These are phyloP conservation scores for Polysphondylium violaceum DNA, from an alignment of 78 protist genomes.

Conservation along the genomic window DNA sequence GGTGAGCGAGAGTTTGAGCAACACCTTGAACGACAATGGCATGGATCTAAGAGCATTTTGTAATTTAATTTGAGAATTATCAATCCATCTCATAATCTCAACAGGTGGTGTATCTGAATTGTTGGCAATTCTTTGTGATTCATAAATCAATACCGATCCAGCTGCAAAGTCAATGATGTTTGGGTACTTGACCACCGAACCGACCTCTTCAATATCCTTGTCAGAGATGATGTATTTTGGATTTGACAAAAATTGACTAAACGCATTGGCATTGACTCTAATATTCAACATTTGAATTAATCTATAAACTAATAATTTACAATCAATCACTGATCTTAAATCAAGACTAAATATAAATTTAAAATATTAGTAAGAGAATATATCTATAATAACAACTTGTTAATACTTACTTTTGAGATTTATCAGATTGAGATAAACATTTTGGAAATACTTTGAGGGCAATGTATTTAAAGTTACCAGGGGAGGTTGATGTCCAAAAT, in stretches of 20 bases:
- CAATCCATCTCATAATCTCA: conserved; percentile 42
- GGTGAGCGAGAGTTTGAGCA: not conserved
- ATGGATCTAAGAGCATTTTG: conserved; percentile 31
- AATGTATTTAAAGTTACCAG: conserved; percentile 39
- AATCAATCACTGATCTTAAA: conserved; percentile 23
- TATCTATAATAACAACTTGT: too few relatives aligned
- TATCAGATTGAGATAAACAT: conserved; percentile 21
- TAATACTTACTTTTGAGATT: too few relatives aligned
- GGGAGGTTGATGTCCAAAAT: conserved; percentile 14
- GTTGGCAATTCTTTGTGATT: conserved; percentile 16
- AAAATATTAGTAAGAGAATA: too few relatives aligned
- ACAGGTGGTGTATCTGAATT: not conserved
- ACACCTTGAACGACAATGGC: conserved; percentile 39
- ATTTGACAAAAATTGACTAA: conserved; percentile 30
- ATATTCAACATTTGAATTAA: conserved; percentile 45
- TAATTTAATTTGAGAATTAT: conserved; percentile 26
- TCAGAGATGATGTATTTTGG: conserved; percentile 35
- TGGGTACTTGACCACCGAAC: conserved; percentile 38
- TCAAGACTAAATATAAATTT: too few relatives aligned
- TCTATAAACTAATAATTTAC: conserved; percentile 7
- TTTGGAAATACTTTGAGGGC: conserved; percentile 48
- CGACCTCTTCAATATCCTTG: conserved; percentile 57
- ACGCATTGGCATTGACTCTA: conserved; percentile 29
- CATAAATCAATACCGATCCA: conserved; percentile 32
- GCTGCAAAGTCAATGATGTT: conserved; percentile 43